Evolutionary conservation across 495 filamentous ascomycete species (phyloP).

Genomic region (Entonaema liquescens): DNA sequence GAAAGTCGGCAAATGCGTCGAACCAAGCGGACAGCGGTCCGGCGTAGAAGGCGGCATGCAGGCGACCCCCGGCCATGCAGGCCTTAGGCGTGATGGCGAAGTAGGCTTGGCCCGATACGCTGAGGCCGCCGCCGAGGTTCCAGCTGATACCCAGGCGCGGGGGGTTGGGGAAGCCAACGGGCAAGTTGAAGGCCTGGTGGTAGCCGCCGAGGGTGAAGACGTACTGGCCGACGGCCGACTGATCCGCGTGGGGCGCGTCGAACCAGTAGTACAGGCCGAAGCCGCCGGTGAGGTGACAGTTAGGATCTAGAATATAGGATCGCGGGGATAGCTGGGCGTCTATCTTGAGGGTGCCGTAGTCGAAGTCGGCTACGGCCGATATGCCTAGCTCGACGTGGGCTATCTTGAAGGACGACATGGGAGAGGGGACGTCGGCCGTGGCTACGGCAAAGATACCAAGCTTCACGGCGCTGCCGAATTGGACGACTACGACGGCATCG

Average conservation of each 20-base stretch:
- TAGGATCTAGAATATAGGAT: constrained; percentile 53
- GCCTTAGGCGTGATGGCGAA: constrained; percentile 63
- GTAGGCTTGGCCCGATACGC: constrained; percentile 56
- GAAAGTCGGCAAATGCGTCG: constrained; percentile 56
- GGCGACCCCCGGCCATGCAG: constrained; percentile 57
- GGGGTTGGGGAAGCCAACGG: constrained; percentile 54
- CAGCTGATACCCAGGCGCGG: constrained; percentile 56
- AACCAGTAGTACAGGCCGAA: constrained; percentile 61
- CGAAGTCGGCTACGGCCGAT: constrained; percentile 47
- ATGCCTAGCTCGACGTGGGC: constrained; percentile 57
- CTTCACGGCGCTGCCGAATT: constrained; percentile 41
- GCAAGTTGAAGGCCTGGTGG: constrained; percentile 52
- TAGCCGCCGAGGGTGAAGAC: constrained; percentile 65
- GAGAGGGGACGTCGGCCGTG: constrained; percentile 47
- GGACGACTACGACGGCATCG: constrained; percentile 50
- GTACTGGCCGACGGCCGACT: constrained; percentile 51
- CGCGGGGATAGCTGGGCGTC: constrained; percentile 55
- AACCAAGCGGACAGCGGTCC: constrained; percentile 54
- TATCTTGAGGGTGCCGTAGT: constrained; percentile 47
- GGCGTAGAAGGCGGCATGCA: constrained; percentile 43
- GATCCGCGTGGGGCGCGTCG: constrained; percentile 30
- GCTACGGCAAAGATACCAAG: constrained; percentile 54
- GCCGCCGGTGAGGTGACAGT: constrained; percentile 59
- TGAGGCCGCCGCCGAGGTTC: constrained; percentile 43
- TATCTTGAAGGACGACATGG: constrained; percentile 30